phyloP scores from a whole-genome alignment of 768 basidiomycete species.

The Termitomyces sp. region DNA sequence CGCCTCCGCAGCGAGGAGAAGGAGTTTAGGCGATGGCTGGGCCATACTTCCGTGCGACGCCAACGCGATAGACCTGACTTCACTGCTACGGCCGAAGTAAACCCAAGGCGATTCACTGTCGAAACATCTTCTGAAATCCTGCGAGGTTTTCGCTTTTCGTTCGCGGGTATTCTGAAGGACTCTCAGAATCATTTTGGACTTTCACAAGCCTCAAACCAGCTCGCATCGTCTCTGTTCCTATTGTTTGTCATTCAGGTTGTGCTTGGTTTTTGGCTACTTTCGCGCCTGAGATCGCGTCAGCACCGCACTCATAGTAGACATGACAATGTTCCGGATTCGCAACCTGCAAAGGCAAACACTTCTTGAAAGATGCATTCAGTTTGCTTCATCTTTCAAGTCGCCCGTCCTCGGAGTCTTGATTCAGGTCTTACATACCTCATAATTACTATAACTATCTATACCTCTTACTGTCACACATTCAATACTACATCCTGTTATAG shows the following conservation, averaged over 20 bases:
- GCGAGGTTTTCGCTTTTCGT: neutral
- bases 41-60: neutral
- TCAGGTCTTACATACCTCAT: neutral
- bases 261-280: neutral
- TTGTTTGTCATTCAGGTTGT: neutral
- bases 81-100: neutral
- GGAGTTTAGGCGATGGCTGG: constrained; percentile 3
- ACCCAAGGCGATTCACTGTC: neutral
- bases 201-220: neutral
- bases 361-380: neutral
- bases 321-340: neutral
- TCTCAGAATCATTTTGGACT: neutral
- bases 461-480: neutral
- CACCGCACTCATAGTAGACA: neutral
- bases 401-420: neutral
- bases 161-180: neutral
- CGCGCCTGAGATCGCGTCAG: neutral
- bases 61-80: neutral
- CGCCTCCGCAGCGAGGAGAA: neutral
- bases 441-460: neutral
- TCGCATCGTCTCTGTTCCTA: neutral
- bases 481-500: neutral
- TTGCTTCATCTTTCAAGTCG: neutral
- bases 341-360: neutral
- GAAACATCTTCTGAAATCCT: neutral